These are phyloP conservation scores for Usnea hakonensis DNA, from an alignment of 495 filamentous ascomycete species.

Conservation along the genomic window DNA sequence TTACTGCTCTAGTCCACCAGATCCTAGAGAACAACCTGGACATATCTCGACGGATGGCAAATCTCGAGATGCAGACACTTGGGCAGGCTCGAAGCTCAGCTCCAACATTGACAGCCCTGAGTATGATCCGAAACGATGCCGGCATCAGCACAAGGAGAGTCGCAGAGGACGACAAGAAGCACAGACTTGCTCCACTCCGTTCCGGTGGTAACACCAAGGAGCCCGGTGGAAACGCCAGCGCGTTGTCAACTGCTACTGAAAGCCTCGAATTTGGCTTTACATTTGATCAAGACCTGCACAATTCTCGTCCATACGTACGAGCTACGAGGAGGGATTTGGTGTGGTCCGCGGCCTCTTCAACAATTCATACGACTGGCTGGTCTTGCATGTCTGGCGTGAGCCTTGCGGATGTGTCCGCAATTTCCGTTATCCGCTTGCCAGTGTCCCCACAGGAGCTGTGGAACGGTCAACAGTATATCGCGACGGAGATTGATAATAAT, in stretches of 20 bases:
- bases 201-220: too few relatives aligned
- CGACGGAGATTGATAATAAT: not conserved
- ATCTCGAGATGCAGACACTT: not conserved
- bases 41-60: constrained; percentile 8
- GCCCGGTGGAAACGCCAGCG: not conserved
- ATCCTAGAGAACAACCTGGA: constrained; percentile 5
- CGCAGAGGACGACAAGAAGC: not conserved
- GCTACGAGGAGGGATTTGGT: not conserved
- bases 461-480: constrained; percentile 4
- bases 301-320: constrained; percentile 5
- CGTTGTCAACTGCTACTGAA: not conserved
- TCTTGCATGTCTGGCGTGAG: constrained; percentile 5
- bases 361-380: not conserved
- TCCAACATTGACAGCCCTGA: not conserved
- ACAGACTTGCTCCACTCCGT: too few relatives aligned
- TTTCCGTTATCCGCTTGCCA: constrained; percentile 6
- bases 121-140: not conserved
- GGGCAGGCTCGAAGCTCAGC: not conserved
- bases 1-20: not conserved
- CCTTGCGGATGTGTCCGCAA: constrained; percentile 5
- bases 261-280: not conserved
- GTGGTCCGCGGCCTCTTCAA: constrained; percentile 4
- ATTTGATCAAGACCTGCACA: constrained; percentile 6
- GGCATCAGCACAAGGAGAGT: not conserved
- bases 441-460: not conserved